These are phyloP conservation scores for Naganishia vaughanmartiniae DNA, from an alignment of 768 basidiomycete genomes.

Conservation along the genomic window DNA sequence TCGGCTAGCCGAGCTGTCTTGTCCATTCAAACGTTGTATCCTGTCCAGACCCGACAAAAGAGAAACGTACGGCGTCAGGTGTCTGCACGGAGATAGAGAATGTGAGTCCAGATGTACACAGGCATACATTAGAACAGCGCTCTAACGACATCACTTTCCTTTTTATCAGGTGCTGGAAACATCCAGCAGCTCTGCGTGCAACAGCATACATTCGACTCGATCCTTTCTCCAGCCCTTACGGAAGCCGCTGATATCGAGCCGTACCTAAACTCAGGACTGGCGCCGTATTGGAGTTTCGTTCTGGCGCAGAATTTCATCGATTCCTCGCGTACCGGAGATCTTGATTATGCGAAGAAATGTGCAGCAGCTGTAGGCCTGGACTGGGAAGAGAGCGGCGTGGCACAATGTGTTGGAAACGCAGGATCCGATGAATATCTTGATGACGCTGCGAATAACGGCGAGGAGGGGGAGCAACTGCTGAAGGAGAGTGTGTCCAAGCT, in stretches of 20 bases:
- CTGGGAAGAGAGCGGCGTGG: slow-evolving; percentile 62
- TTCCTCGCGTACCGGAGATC: slow-evolving; percentile 63
- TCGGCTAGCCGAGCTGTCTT: not conserved
- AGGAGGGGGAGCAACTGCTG: slow-evolving; percentile 64
- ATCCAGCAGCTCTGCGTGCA: slow-evolving; percentile 77
- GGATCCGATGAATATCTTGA: slow-evolving; percentile 19
- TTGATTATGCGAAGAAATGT: slow-evolving; percentile 66
- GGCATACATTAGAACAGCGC: not conserved
- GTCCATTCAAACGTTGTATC: slow-evolving; percentile 5
- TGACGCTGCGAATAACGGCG: not conserved
- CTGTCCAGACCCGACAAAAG: slow-evolving; percentile 51
- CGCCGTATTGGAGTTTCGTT: slow-evolving; percentile 68
- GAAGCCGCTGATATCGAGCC: slow-evolving; percentile 37
- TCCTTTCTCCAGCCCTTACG: slow-evolving; percentile 54
- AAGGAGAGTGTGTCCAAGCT: slow-evolving; percentile 60
- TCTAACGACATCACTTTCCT: slow-evolving; percentile 35
- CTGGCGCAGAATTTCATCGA: slow-evolving; percentile 71
- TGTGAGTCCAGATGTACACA: slow-evolving; percentile 54
- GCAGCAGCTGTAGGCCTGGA: slow-evolving; percentile 64
- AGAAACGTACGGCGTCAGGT: slow-evolving; percentile 72
- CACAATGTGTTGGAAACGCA: slow-evolving; percentile 58
- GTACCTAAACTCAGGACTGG: slow-evolving; percentile 32
- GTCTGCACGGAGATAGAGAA: slow-evolving; percentile 75
- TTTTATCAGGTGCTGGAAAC: slow-evolving; percentile 60
- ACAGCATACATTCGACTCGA: slow-evolving; percentile 47